These are phyloP conservation scores for Wickerhamiella bombiphila DNA, from an alignment of 805 yeast genomes.

Conservation along the genomic window DNA sequence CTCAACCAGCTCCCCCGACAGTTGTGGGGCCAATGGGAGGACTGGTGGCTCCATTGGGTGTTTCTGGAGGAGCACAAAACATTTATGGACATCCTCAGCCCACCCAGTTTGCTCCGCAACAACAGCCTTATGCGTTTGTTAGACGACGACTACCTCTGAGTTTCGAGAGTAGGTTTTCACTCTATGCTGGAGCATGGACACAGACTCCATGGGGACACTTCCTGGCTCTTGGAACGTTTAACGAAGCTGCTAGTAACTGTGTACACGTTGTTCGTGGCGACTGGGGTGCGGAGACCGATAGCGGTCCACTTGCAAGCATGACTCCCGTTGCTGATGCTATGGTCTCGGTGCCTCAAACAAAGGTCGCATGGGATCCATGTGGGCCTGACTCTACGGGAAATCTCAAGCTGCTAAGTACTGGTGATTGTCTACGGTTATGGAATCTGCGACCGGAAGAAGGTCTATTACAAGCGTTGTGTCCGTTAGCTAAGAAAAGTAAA, in stretches of 20 bases:
- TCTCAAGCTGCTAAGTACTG: slow-evolving; percentile 45
- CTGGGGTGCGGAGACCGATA: slow-evolving; percentile 1
- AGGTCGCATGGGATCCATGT: slow-evolving; percentile 57
- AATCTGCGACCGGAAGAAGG: slow-evolving; percentile 28
- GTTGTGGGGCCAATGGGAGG: too few relatives aligned
- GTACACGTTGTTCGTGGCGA: slow-evolving; percentile 26
- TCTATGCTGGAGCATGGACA: slow-evolving; percentile 42
- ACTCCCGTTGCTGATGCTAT: slow-evolving; percentile 32
- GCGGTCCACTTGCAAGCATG: neutral
- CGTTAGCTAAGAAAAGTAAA: slow-evolving; percentile 28
- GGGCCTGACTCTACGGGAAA: slow-evolving; percentile 20
- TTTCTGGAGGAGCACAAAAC: too few relatives aligned
- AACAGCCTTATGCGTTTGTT: too few relatives aligned
- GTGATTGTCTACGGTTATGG: slow-evolving; percentile 59
- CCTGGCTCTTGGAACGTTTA: slow-evolving; percentile 59
- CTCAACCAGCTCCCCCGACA: too few relatives aligned
- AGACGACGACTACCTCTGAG: neutral
- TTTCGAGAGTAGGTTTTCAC: slow-evolving; percentile 23
- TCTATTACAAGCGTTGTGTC: slow-evolving; percentile 28
- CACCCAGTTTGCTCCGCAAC: too few relatives aligned
- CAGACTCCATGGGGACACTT: slow-evolving; percentile 22
- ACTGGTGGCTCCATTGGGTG: too few relatives aligned
- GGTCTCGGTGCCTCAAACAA: slow-evolving; percentile 56
- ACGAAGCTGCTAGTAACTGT: slow-evolving; percentile 62
- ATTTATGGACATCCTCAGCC: too few relatives aligned